Percentiles rank a stretch among this genome's conserved stretches.
These are phyloP conservation scores for Creolimax fragrantissima DNA, from an alignment of 78 protist species.

Conservation along the genomic window DNA sequence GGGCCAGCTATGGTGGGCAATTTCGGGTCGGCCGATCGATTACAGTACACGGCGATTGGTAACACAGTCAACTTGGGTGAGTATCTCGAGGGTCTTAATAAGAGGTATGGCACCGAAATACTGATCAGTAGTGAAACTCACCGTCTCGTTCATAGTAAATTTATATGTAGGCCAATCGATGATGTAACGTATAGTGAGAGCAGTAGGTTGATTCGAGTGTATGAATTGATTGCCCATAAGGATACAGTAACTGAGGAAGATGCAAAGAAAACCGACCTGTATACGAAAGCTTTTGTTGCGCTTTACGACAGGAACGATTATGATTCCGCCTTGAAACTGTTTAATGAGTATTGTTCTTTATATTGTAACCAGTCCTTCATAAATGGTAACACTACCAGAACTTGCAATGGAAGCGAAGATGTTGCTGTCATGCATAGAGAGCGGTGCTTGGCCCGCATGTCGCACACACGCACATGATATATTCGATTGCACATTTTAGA, in stretches of 20 bases:
- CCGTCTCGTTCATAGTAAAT: not conserved
- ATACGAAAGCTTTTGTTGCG: not conserved
- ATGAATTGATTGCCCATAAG: conserved; percentile 16
- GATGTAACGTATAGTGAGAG: not conserved
- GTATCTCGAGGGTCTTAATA: conserved; percentile 31
- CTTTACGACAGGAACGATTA: not conserved
- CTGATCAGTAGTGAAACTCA: conserved; percentile 11
- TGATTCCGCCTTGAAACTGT: not conserved
- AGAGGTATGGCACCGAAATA: conserved; percentile 23
- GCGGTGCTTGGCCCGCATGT: too few relatives aligned
- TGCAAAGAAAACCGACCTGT: not conserved
- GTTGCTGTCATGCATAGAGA: too few relatives aligned
- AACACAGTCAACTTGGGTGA: conserved; percentile 19
- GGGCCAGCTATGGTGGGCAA: conserved; percentile 21
- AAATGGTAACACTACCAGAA: too few relatives aligned
- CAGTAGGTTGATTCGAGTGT: not conserved
- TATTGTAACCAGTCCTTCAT: too few relatives aligned
- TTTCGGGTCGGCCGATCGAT: conserved; percentile 1
- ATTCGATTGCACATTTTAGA: too few relatives aligned
- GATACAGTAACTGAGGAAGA: not conserved
- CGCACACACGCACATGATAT: too few relatives aligned
- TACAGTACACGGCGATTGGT: conserved; percentile 31
- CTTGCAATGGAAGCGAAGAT: too few relatives aligned
- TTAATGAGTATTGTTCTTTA: not conserved
- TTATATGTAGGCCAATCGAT: conserved; percentile 28